Percentiles rank a stretch among this genome's conserved stretches.
Conservation (phyloP, 192 early-diverging fungal species). For the Backusella parvicylindrica region DNA sequence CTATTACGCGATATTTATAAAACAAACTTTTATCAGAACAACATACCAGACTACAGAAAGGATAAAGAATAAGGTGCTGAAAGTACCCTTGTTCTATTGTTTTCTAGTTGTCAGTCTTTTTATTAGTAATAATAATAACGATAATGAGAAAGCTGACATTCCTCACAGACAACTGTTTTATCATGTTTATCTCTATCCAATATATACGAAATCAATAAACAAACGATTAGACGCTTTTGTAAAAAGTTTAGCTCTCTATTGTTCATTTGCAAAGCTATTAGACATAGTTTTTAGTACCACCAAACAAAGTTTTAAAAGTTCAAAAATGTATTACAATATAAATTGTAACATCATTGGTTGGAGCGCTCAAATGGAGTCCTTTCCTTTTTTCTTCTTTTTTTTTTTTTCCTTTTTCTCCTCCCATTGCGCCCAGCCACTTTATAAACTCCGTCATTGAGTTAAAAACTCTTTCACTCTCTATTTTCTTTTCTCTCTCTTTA, state of each 20-base stretch:
- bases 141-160: not conserved
- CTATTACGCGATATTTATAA: not conserved
- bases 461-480: not conserved
- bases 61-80: not conserved
- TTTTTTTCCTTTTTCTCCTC: not conserved
- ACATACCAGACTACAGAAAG: not conserved
- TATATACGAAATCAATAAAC: not conserved
- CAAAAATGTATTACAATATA: not conserved
- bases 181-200: not conserved
- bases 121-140: not conserved
- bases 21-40: no score
- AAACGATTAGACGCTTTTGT: not conserved
- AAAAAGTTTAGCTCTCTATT: not conserved
- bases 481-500: not conserved
- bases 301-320: not conserved
- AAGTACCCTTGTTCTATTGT: not conserved
- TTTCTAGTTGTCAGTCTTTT: not conserved
- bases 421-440: not conserved
- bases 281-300: not conserved
- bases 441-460: not conserved
- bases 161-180: not conserved
- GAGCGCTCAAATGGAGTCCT: not conserved
- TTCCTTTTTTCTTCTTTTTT: not conserved
- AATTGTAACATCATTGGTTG: constrained; percentile 4
- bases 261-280: not conserved